These are phyloP conservation scores for Ophiosphaerella narmari DNA, from an alignment of 2,329 filamentous ascomycete species.

Conservation along the genomic window DNA sequence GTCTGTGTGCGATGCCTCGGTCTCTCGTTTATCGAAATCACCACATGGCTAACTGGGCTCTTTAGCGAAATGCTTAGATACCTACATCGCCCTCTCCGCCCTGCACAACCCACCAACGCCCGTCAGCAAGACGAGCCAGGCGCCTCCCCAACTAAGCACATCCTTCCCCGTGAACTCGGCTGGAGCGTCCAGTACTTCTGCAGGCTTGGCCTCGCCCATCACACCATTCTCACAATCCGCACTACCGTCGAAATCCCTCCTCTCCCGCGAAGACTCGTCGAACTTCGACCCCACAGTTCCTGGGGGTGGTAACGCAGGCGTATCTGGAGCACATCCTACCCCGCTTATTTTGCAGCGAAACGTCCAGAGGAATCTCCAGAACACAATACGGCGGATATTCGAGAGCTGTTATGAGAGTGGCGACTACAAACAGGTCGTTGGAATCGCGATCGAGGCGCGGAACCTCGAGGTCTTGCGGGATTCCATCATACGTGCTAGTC, in stretches of 20 bases:
- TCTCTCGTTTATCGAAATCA: neutral
- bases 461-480: slow-evolving; percentile 84
- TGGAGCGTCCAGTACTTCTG: slow-evolving; percentile 69
- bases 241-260: slow-evolving; percentile 88
- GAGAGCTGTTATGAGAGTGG: slow-evolving; percentile 85
- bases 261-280: slow-evolving; percentile 78
- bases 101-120: slow-evolving; percentile 60
- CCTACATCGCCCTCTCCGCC: slow-evolving; percentile 84
- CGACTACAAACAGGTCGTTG: slow-evolving; percentile 92
- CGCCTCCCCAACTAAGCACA: slow-evolving; percentile 73
- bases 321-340: slow-evolving; percentile 59
- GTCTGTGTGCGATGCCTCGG: neutral
- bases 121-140: slow-evolving; percentile 54
- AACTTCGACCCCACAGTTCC: slow-evolving; percentile 61
- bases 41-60: slow-evolving; percentile 16
- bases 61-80: slow-evolving; percentile 88
- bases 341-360: slow-evolving; percentile 71
- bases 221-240: slow-evolving; percentile 95
- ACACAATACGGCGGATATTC: slow-evolving; percentile 86
- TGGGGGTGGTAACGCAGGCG: slow-evolving; percentile 60
- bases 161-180: slow-evolving; percentile 72
- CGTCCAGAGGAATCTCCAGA: slow-evolving; percentile 79
- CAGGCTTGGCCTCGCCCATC: slow-evolving; percentile 78
- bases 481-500: slow-evolving; percentile 86
- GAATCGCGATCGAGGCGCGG: slow-evolving; percentile 93